Base-by-base conservation (phyloP, 306 rosid species). In the Vigna mungo region DNA sequence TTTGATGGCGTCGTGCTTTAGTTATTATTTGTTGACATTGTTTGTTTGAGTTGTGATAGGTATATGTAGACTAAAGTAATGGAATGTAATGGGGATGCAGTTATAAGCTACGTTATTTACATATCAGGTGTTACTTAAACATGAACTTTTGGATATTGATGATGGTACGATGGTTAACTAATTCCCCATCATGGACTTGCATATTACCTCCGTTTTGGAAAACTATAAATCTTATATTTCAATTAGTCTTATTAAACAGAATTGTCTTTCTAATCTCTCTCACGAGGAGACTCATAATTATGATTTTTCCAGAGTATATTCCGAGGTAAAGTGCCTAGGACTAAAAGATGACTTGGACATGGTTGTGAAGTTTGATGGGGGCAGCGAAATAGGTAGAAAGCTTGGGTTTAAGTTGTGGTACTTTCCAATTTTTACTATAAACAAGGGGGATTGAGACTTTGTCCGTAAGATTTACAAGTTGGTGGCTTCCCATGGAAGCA, bases 381-480 rank as follows among this genome's bases (percentile, higher is more conserved):
- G 17, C 30, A 49, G 61, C 17, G 1, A 49, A 15, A 47, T 69
- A 48, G 27, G 59, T 47, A 69, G 46, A 69, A 48, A 48, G n/a
- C 74, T 14, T 14, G 43, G 15, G 46, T 48, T 69, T 9, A 27
- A 69, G 59, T 68, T 46, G 58, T 68, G 27, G 16, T 69, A 15
- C 60, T 69, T 70, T 5, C n/a, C 7, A 9, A 49, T 51, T 49
- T 21, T 30, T 3, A 9, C 17, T 25, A 9, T 48, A 69, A 47
- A 47, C 21, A 15, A 47, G 16, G 74, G 59, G 5, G 55, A 17
- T 49, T 16, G 60, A 27, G 10, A 69, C 60, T 27, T 48, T 9
- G 73, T 39, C 11, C 11, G 12, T 20, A 12, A 65, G 34, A 65
- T 41, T 53, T 53, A 18, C 36, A 52, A 49, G 64, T 53, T 53